Evolutionary conservation across 1,284 basidiomycete genomes (phyloP).

Genomic region (Fereydounia khargensis): DNA sequence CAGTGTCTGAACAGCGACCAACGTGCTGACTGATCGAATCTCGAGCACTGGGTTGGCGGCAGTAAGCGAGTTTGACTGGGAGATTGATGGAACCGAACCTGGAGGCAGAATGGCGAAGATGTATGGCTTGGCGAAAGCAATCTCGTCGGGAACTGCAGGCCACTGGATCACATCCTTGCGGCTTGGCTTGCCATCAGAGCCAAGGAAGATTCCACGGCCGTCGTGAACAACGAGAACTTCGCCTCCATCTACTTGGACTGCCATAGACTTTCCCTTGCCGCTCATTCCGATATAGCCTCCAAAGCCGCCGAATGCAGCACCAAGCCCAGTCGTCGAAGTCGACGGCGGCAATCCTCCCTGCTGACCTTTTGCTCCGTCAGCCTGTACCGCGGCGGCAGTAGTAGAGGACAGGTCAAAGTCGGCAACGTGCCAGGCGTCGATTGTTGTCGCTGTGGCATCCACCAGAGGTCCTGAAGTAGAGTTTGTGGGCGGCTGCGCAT

Average conservation of each 20-base stretch:
- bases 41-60: slow-evolving; percentile 32
- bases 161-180: slow-evolving; percentile 69
- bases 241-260: slow-evolving; percentile 65
- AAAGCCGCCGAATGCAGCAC: slow-evolving; percentile 73
- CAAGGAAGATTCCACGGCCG: slow-evolving; percentile 65
- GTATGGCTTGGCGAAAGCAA: slow-evolving; percentile 79
- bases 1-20: slow-evolving; percentile 41
- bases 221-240: slow-evolving; percentile 32
- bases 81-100: slow-evolving; percentile 28
- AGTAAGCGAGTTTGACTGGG: slow-evolving; percentile 18
- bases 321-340: background rate
- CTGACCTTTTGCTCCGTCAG: too few relatives aligned
- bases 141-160: slow-evolving; percentile 77
- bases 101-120: slow-evolving; percentile 63
- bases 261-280: slow-evolving; percentile 67
- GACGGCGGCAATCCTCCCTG: too few relatives aligned
- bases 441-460: slow-evolving; percentile 16
- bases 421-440: slow-evolving; percentile 28
- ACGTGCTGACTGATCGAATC: slow-evolving; percentile 37
- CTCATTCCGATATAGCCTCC: slow-evolving; percentile 86
- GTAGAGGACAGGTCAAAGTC: slow-evolving; percentile 23
- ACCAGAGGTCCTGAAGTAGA: slow-evolving; percentile 29
- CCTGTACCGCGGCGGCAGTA: slow-evolving; percentile 1
- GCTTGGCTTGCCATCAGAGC: slow-evolving; percentile 68
- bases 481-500: slow-evolving; percentile 21